phyloP scores from a whole-genome alignment of 2,329 filamentous ascomycete species.

The Colletotrichum somersetense region DNA sequence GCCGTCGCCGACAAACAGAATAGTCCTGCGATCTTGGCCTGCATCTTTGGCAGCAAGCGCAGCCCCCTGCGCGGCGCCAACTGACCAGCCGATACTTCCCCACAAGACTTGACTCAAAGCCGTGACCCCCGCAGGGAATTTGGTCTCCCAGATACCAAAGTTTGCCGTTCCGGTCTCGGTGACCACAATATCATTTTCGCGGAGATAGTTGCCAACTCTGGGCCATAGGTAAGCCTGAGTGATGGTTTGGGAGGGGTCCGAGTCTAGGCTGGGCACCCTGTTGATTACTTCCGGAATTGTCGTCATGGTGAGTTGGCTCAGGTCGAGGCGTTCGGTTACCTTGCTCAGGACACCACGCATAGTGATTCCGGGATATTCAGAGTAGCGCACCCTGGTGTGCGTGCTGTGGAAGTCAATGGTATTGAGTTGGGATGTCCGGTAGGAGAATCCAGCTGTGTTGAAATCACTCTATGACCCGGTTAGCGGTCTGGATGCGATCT shows the following conservation, averaged over 20 bases:
- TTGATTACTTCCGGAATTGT: slow-evolving; percentile 68
- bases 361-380: slow-evolving; percentile 80
- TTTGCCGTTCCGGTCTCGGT: slow-evolving; percentile 91
- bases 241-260: slow-evolving; percentile 61
- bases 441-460: slow-evolving; percentile 87
- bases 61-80: slow-evolving; percentile 72
- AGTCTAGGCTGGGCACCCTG: slow-evolving; percentile 55
- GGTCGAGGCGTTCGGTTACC: slow-evolving; percentile 70
- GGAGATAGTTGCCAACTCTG: slow-evolving; percentile 78
- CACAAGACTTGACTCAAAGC: slow-evolving; percentile 84
- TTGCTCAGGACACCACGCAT: slow-evolving; percentile 85
- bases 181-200: slow-evolving; percentile 80
- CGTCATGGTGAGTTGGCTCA: slow-evolving; percentile 68
- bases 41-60: slow-evolving; percentile 80
- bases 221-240: slow-evolving; percentile 85
- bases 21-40: slow-evolving; percentile 71
- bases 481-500: not conserved
- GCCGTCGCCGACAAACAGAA: slow-evolving; percentile 91
- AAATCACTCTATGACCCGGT: slow-evolving; percentile 72
- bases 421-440: slow-evolving; percentile 80
- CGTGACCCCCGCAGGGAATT: slow-evolving; percentile 82
- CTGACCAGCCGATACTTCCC: slow-evolving; percentile 75
- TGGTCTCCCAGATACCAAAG: slow-evolving; percentile 89
- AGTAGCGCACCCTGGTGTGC: slow-evolving; percentile 79
- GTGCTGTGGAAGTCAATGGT: slow-evolving; percentile 86